phyloP scores from a whole-genome alignment of 352 stramenopile species.

The Globisporangium radiosum region DNA sequence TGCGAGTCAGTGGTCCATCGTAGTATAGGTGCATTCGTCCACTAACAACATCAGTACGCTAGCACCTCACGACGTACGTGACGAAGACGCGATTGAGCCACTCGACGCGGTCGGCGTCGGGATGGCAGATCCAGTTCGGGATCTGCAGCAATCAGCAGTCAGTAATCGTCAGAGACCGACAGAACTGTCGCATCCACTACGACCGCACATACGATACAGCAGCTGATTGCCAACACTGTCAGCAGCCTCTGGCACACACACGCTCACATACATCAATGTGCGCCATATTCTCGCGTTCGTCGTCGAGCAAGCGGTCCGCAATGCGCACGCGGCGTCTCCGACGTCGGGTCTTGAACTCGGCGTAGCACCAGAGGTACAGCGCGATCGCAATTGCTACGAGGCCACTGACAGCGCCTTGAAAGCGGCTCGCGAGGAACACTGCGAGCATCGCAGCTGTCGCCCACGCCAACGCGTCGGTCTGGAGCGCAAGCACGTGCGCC shows the following conservation, averaged over 20 bases:
- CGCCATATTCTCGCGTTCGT: conserved; percentile 27
- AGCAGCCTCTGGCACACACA: neutral
- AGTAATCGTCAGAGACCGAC: no score
- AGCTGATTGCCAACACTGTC: no score
- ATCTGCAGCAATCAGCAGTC: conserved; percentile 14
- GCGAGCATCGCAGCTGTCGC: conserved; percentile 24
- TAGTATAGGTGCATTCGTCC: no score
- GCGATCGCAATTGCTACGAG: conserved; percentile 25
- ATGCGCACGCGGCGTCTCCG: conserved; percentile 19
- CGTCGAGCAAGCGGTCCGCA: conserved; percentile 14
- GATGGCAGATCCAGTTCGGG: conserved; percentile 46
- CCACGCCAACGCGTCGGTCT: conserved; percentile 19
- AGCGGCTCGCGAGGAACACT: conserved; percentile 29
- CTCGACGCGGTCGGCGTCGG: conserved; percentile 65
- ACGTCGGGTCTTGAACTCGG: conserved; percentile 33
- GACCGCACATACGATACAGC: no score
- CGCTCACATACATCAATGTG: conserved; percentile 19
- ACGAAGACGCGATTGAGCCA: conserved; percentile 77
- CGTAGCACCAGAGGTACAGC: conserved; percentile 53
- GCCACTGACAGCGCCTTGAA: conserved; percentile 42
- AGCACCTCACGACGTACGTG: conserved; percentile 14
- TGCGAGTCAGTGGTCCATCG: no score
- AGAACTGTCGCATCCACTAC: no score
- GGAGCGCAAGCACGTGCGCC: conserved; percentile 20
- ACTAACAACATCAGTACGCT: no score